Evolutionary conservation across 1,284 basidiomycete genomes (phyloP), one percentile per base, ranked within the genome.

Genomic region (Apiotrichum akiyoshidainum): DNA sequence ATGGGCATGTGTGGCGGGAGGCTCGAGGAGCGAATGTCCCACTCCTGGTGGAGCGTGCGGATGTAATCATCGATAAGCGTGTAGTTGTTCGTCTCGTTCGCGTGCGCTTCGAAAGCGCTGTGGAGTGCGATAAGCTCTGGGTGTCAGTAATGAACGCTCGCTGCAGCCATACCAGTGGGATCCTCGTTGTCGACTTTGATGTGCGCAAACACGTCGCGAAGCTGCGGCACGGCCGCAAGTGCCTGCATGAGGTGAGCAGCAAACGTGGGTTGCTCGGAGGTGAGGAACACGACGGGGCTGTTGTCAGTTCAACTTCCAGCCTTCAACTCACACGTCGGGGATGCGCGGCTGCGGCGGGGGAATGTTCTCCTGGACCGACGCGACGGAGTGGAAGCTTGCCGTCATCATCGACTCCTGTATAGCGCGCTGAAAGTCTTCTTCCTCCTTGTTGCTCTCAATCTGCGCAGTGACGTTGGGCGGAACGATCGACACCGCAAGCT

Each of bases 381-480:
- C 35, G 59, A 67, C 33, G 58, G 68, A 72, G 56, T 75, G 73
- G 49, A 75, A 73, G 34, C 66, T 69, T 1, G 74, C 74, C 0
- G 72, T 74, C 74, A 76, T 76, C 52, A 76, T 68, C 0, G 70
- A 72, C 55, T 75, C 73, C 52, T 71, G 70, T 7, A 76, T 72
- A 0, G 74, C 74, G 46, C 69, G 60, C 54, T 76, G 65, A 37
- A 75, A 58, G 47, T 76, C 74, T 16, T 69, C 72, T 21, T 75
- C 72, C 53, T 72, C 71, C 47, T 66, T 71, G 54, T 60, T 65
- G 50, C 56, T 64, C 9, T 57, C 35, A 39, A 54, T 31, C 26
- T 31, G 37, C 19, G 35, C 37, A 3, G 4, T 37, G 11, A 45
- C 19, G 8, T 3, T 11, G 19, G 19, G 17, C n/a, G 17, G 17